These are phyloP conservation scores for Globisporangium barbulae DNA, from an alignment of 352 stramenopile species.

Conservation along the genomic window DNA sequence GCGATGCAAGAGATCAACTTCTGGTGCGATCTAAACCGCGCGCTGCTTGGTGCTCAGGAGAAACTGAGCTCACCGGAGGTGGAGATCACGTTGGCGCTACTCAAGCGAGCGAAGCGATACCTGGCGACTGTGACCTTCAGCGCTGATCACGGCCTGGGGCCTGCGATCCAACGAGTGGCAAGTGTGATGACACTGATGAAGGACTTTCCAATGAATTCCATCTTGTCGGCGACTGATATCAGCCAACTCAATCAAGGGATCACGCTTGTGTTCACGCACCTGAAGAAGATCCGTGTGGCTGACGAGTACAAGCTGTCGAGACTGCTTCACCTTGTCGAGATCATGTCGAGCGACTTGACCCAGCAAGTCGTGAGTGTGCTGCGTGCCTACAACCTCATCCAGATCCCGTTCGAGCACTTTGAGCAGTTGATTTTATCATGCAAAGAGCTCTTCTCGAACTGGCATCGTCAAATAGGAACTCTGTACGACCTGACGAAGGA, in stretches of 20 bases:
- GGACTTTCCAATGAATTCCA: constrained; percentile 91
- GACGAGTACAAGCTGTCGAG: constrained; percentile 87
- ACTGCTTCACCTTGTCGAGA: constrained; percentile 76
- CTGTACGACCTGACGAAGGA: constrained; percentile 89
- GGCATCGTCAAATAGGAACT: constrained; percentile 76
- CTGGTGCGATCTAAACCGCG: constrained; percentile 91
- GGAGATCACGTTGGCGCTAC: constrained; percentile 86
- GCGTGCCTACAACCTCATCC: constrained; percentile 79
- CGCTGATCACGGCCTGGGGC: constrained; percentile 84
- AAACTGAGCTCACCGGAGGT: constrained; percentile 88
- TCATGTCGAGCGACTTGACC: constrained; percentile 84
- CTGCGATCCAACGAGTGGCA: constrained; percentile 80
- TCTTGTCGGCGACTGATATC: constrained; percentile 88
- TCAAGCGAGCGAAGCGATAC: constrained; percentile 92
- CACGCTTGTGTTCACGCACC: constrained; percentile 79
- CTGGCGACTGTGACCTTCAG: constrained; percentile 90
- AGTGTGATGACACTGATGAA: constrained; percentile 93
- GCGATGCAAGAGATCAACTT: constrained; percentile 95
- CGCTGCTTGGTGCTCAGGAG: constrained; percentile 80
- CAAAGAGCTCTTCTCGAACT: constrained; percentile 85
- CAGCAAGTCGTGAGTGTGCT: constrained; percentile 81
- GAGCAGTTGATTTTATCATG: constrained; percentile 70
- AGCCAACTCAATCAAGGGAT: constrained; percentile 80
- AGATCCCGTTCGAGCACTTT: constrained; percentile 84
- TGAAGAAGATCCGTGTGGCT: constrained; percentile 89